Base-by-base conservation (phyloP, 1,284 basidiomycete species). In the Mycena citricolor region DNA sequence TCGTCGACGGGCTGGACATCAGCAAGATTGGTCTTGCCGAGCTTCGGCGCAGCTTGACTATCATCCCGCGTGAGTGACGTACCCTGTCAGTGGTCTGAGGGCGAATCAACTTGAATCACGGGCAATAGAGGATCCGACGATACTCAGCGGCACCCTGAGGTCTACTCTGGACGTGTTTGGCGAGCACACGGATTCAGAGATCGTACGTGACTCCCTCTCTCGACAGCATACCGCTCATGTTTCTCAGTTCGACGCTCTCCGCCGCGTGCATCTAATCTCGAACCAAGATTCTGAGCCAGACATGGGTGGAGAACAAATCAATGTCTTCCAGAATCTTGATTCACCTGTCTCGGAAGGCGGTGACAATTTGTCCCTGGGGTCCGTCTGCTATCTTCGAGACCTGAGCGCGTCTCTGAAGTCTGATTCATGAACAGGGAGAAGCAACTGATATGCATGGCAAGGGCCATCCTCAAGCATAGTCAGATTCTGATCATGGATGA, bases 341-440 rank as follows among this genome's bases (percentile, higher is more conserved):
- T 90, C 86, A 1, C 64, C 80, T 13, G 91, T 97, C 8, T 87
- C 86, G 1, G 90, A 91, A 65, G 86, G 86, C 2, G 92, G 92
- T n/a, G 92, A 94, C 32, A 97, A 95, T 65, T 94, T 95, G 62
- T 92, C 87, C 0, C 86, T 87, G 5, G 93, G 93, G 85, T 86
- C 55, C 32, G 74, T 57, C 38, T 4, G 32, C 23, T 13, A 23
- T 12, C 17, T 32, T n/a, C 24, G 16, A 16, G 20, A 23, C 17
- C 16, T 21, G 19, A 19, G 32, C 16, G 30, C 22, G 4, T 8
- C n/a, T 20, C 14, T 6, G 7, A 11, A 22, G 8, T 12, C 25
- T 32, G 30, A 22, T 32, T 25, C 31, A 8, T 20, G 39, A 11
- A 13, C 51, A 71, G 70, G 12, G 76, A 85, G 59, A 79, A 81